Evolutionary conservation across 192 early-diverging fungal species (phyloP), one percentile per base, ranked within the genome.

Genomic region (Paraglomus occultum): DNA sequence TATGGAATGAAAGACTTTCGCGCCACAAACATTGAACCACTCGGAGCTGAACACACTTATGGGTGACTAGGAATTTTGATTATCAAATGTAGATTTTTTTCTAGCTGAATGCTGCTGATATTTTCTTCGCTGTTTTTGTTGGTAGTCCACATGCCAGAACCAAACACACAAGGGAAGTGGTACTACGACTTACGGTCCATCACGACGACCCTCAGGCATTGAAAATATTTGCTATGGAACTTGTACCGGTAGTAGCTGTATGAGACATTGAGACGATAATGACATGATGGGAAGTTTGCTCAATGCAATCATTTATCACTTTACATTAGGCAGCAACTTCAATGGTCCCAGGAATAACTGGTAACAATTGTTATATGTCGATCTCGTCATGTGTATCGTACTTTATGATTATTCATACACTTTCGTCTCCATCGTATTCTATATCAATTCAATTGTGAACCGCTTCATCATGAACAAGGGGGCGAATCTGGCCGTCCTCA

Each of bases 21-120:
- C 20, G 80, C 73, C 45, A 58, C 76, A 15, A 85, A 87, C 18
- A 76, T 88, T 44, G 87, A 88, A 64, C 69, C 80, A 6, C 73
- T 88, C 11, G 87, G 87, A 44, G 67, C 85, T 11, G 87, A 88
- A 59, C 77, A 77, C 17, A 80, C 77, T 4, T 88, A 83, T 79
- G 87, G 87, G 86, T 88, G 74, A 39, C 58, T 8, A 18, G 10
- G 15, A 18, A n/a, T 43, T 50, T 46, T 4, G 8, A n/a, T 48
- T 44, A 44, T 40, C n/a, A 1, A 14, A n/a, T 18, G 12, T 12
- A 9, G 1, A 8, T 45, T 54, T 12, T 14, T 38, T 8, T 18
- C 57, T 60, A 46, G 12, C 57, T 40, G 53, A 15, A 39, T 59
- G 42, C 15, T 12, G 9, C 10, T 51, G 14, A 20, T 51, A 40